Percentiles rank a stretch among this genome's conserved stretches.
Evolutionary conservation across 306 rosid genomes (phyloP).

Genomic region (Aeschynomene evenia): DNA sequence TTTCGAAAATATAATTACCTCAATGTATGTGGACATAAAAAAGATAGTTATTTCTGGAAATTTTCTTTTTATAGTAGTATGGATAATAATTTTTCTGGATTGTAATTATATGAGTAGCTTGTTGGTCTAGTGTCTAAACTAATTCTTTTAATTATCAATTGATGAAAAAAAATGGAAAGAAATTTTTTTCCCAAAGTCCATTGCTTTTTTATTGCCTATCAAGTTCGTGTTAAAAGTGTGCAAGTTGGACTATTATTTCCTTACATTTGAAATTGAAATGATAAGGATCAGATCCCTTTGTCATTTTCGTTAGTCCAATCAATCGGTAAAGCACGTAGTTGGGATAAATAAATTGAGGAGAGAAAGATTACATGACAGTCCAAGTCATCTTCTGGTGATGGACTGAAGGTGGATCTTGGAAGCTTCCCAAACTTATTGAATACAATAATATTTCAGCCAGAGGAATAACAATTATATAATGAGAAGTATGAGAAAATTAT

Average conservation of each 20-base stretch:
- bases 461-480: too few species aligned
- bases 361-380: not conserved
- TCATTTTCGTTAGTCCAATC: not conserved
- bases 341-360: not conserved
- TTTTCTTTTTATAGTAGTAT: too few species aligned
- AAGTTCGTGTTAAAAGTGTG: not conserved
- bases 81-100: too few species aligned
- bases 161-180: too few species aligned
- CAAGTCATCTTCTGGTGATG: conserved; percentile 3
- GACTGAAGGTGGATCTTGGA: not conserved
- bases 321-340: not conserved
- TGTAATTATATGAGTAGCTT: too few species aligned
- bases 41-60: too few species aligned
- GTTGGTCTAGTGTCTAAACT: too few species aligned
- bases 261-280: not conserved
- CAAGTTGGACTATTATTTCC: not conserved
- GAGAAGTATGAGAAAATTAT: too few species aligned
- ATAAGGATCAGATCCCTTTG: not conserved
- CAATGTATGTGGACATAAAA: too few species aligned
- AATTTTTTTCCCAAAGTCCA: not conserved
- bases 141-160: too few species aligned
- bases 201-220: not conserved
- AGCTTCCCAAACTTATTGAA: not conserved
- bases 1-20: too few species aligned
- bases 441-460: too few species aligned